phyloP scores from a whole-genome alignment of 768 basidiomycete genomes.

The Pisolithus orientalis region DNA sequence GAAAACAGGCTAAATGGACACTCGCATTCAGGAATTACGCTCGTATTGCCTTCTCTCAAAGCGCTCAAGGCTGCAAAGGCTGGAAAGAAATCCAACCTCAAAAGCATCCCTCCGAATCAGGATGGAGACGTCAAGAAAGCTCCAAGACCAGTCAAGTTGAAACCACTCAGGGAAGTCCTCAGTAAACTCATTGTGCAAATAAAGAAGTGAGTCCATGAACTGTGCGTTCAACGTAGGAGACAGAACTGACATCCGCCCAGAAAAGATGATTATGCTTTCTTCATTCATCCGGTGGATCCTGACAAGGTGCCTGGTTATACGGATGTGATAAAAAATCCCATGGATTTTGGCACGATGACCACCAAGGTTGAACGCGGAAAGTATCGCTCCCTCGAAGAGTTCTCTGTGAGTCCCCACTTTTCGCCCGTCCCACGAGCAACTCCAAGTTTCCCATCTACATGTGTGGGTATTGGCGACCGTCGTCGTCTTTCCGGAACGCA shows the following conservation, averaged over 20 bases:
- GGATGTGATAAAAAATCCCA: conserved; percentile 74
- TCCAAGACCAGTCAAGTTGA: conserved; percentile 62
- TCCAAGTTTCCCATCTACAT: neutral
- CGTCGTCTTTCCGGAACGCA: neutral
- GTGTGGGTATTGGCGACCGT: neutral
- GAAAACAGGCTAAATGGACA: conserved; percentile 9
- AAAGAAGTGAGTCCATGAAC: conserved; percentile 51
- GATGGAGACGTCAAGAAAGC: conserved; percentile 29
- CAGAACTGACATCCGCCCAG: conserved; percentile 24
- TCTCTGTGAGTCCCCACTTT: conserved; percentile 46
- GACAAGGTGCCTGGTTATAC: conserved; percentile 54
- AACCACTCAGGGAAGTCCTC: conserved; percentile 73
- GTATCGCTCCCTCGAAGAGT: conserved; percentile 78
- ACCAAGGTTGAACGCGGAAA: conserved; percentile 69
- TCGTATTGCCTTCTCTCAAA: conserved; percentile 64
- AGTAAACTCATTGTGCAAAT: conserved; percentile 61
- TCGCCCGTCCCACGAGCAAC: too few species aligned
- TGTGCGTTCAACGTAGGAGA: too few species aligned
- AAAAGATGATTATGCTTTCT: conserved; percentile 85
- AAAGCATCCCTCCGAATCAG: conserved; percentile 16
- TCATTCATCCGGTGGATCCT: conserved; percentile 60
- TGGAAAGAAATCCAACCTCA: conserved; percentile 41
- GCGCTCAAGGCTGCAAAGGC: conserved; percentile 51
- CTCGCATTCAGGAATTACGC: conserved; percentile 47
- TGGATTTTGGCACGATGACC: conserved; percentile 89